These are phyloP conservation scores for Coemansia sp. DNA, from an alignment of 192 early-diverging fungal species.

Conservation along the genomic window DNA sequence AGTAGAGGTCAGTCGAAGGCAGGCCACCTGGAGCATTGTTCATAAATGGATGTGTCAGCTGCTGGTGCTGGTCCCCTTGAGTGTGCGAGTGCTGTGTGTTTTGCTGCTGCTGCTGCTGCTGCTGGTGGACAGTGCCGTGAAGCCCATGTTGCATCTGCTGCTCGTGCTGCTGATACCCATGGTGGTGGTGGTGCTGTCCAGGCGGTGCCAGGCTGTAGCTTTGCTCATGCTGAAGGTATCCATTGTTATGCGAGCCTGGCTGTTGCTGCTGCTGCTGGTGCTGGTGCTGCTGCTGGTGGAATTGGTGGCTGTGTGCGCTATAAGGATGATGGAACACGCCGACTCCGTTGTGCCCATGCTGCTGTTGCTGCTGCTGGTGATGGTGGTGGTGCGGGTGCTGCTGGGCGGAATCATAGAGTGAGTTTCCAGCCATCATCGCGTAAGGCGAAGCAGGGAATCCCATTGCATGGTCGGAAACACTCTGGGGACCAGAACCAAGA, in stretches of 20 bases:
- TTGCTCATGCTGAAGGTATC: constrained; percentile 10
- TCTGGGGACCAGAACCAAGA: constrained; percentile 12
- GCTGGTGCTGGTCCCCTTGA: constrained; percentile 9
- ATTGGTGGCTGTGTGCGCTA: constrained; percentile 8
- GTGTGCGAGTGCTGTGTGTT: neutral
- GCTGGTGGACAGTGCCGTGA: constrained; percentile 6
- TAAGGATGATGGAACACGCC: neutral
- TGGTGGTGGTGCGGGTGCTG: constrained; percentile 15
- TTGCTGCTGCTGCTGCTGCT: constrained; percentile 21
- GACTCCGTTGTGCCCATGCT: neutral
- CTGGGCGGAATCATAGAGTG: constrained; percentile 25
- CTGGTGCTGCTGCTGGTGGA: constrained; percentile 14
- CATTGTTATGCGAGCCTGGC: constrained; percentile 7
- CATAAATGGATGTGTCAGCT: constrained; percentile 34
- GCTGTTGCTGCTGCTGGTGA: constrained; percentile 22
- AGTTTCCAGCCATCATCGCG: constrained; percentile 40
- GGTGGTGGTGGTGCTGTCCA: constrained; percentile 9
- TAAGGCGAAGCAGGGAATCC: constrained; percentile 42
- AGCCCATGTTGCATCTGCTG: constrained; percentile 18
- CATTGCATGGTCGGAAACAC: constrained; percentile 39
- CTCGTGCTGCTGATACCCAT: constrained; percentile 6
- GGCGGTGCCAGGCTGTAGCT: constrained; percentile 3
- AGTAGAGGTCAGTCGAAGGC: constrained; percentile 35
- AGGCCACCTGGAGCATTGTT: constrained; percentile 17
- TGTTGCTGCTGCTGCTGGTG: constrained; percentile 17